Evolutionary conservation across 805 yeast genomes (phyloP).

Genomic region (Wickerhamiella siamensis): DNA sequence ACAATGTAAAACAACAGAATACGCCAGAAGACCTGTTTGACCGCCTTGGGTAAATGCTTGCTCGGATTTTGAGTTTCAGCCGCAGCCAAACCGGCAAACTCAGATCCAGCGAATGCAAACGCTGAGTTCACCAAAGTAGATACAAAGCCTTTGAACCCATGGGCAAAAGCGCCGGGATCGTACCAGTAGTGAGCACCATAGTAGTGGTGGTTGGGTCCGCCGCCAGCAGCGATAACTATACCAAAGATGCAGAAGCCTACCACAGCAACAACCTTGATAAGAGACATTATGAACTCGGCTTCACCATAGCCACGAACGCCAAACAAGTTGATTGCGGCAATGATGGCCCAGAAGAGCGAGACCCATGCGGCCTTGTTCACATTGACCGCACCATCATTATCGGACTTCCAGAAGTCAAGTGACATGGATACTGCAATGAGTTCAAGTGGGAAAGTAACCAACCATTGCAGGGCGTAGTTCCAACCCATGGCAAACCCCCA

Average conservation of each 20-base stretch:
- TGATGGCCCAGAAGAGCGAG: slow-evolving; percentile 36
- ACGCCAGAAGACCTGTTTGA: slow-evolving; percentile 76
- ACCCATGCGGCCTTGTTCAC: slow-evolving; percentile 46
- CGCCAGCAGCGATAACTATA: slow-evolving; percentile 37
- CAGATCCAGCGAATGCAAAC: slow-evolving; percentile 63
- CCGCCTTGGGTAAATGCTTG: slow-evolving; percentile 52
- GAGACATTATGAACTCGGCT: slow-evolving; percentile 47
- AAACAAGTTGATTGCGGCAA: slow-evolving; percentile 35
- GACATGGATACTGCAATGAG: slow-evolving; percentile 49
- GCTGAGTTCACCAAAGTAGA: slow-evolving; percentile 53
- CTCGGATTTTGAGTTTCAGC: slow-evolving; percentile 64
- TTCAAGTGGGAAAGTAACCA: slow-evolving; percentile 52
- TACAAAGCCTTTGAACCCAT: slow-evolving; percentile 51
- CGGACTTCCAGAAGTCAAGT: slow-evolving; percentile 43
- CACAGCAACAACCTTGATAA: slow-evolving; percentile 44
- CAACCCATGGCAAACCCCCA: slow-evolving; percentile 61
- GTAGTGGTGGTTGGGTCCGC: slow-evolving; percentile 41
- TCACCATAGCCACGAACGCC: slow-evolving; percentile 52
- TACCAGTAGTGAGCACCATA: slow-evolving; percentile 48
- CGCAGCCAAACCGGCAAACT: slow-evolving; percentile 58
- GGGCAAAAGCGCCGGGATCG: slow-evolving; percentile 46
- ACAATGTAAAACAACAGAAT: slow-evolving; percentile 55
- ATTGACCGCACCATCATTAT: slow-evolving; percentile 19
- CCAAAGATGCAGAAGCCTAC: slow-evolving; percentile 51
- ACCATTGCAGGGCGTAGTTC: slow-evolving; percentile 54